Conservation (phyloP, 2,329 filamentous ascomycete genomes). For the Epicoccum sorghinum region DNA sequence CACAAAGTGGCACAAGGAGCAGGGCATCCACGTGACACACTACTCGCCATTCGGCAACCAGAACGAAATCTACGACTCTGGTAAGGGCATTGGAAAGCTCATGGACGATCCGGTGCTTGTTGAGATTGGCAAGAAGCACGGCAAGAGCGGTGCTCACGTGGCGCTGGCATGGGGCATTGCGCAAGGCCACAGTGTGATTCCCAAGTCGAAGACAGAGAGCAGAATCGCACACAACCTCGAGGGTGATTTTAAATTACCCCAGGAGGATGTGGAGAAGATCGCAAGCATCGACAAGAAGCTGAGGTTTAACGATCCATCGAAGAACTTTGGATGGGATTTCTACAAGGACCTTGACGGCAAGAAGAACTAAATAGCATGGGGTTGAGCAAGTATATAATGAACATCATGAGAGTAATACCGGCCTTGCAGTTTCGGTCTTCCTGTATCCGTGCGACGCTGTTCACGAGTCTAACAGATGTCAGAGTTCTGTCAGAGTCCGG, state of each 20-base stretch:
- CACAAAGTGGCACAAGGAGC: conserved; percentile 33
- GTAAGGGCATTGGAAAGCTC: conserved; percentile 42
- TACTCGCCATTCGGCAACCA: conserved; percentile 46
- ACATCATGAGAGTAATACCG: background rate
- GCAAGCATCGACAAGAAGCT: conserved; percentile 64
- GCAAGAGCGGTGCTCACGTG: conserved; percentile 79
- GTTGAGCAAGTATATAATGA: background rate
- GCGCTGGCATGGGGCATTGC: conserved; percentile 88
- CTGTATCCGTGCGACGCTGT: no score
- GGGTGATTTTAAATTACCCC: conserved; percentile 73
- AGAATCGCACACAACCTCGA: conserved; percentile 41
- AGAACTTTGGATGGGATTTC: conserved; percentile 63
- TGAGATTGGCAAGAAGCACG: conserved; percentile 68
- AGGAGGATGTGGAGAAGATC: conserved; percentile 73
- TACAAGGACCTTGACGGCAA: conserved; percentile 64
- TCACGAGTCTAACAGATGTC: no score
- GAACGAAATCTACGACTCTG: conserved; percentile 40
- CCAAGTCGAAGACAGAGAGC: conserved; percentile 41
- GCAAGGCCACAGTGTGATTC: conserved; percentile 46
- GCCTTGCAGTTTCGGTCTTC: no score
- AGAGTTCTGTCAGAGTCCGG: no score
- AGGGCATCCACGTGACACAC: conserved; percentile 42
- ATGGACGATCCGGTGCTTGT: conserved; percentile 65
- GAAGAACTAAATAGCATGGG: conserved; percentile 8
- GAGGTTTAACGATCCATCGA: conserved; percentile 66